phyloP scores from a whole-genome alignment of 2,329 filamentous ascomycete genomes.

The Penicillium paneum region DNA sequence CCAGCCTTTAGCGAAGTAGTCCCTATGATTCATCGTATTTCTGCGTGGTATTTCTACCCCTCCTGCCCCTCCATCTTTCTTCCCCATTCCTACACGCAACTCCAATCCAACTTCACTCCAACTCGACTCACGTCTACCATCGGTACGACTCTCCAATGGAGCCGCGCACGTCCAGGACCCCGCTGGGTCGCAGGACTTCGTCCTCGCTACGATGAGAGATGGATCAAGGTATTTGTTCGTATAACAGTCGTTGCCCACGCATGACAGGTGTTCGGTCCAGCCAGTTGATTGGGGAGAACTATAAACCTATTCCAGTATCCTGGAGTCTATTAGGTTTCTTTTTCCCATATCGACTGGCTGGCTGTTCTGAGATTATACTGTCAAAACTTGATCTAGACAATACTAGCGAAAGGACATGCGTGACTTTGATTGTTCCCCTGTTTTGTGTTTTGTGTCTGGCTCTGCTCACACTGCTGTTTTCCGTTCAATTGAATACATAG shows the following conservation, averaged over 20 bases:
- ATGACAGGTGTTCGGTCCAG: constrained; percentile 44
- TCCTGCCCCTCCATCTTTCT: constrained; percentile 7
- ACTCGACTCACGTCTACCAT: constrained; percentile 8
- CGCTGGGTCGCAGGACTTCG: constrained; percentile 8
- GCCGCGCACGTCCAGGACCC: constrained; percentile 25
- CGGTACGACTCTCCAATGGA: constrained; percentile 35
- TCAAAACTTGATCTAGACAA: constrained; percentile 83
- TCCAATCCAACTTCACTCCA: neutral
- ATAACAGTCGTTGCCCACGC: constrained; percentile 41
- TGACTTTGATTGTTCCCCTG: constrained; percentile 53
- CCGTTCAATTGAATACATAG: constrained; percentile 4
- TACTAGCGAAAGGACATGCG: constrained; percentile 86
- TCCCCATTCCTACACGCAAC: constrained; percentile 4
- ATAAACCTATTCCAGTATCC: neutral
- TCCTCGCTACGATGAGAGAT: constrained; percentile 30
- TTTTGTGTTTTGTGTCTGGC: constrained; percentile 15
- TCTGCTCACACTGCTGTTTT: constrained; percentile 3
- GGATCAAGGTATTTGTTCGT: constrained; percentile 46
- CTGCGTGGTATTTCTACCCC: constrained; percentile 20
- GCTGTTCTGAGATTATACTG: constrained; percentile 72
- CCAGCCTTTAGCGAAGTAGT: constrained; percentile 2
- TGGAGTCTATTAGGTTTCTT: neutral
- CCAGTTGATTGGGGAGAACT: neutral
- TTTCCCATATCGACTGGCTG: constrained; percentile 28
- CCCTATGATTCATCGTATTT: neutral